Percentiles rank a stretch among this genome's conserved stretches.
phyloP scores from a whole-genome alignment of 345 rosid species.

The Ricinus communis region DNA sequence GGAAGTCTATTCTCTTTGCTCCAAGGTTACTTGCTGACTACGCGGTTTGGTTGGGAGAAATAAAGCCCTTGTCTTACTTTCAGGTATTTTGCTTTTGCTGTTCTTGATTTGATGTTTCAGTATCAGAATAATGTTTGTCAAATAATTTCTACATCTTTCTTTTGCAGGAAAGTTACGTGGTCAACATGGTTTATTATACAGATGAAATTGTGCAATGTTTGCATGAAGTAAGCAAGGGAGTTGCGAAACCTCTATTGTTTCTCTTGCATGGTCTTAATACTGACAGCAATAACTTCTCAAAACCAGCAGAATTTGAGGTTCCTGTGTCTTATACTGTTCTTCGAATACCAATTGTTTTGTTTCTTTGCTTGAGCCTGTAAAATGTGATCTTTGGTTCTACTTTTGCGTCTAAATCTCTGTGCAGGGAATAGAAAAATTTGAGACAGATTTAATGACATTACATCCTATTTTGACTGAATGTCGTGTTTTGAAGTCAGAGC shows the following conservation, averaged over 20 bases:
- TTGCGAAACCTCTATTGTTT: slow-evolving; percentile 62
- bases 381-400: background rate
- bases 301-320: slow-evolving; percentile 87
- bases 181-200: slow-evolving; percentile 54
- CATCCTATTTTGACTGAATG: slow-evolving; percentile 95
- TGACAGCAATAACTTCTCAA: slow-evolving; percentile 76
- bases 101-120: slow-evolving; percentile 12
- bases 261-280: slow-evolving; percentile 87
- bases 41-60: slow-evolving; percentile 93
- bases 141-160: slow-evolving; percentile 16
- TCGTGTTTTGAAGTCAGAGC: slow-evolving; percentile 73
- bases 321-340: slow-evolving; percentile 20
- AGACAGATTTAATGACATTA: slow-evolving; percentile 62
- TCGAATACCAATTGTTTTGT: background rate
- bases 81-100: slow-evolving; percentile 43
- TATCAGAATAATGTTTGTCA: background rate
- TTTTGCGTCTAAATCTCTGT: slow-evolving; percentile 12
- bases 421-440: slow-evolving; percentile 76
- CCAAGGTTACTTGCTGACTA: slow-evolving; percentile 80
- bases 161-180: slow-evolving; percentile 76
- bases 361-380: background rate
- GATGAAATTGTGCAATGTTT: slow-evolving; percentile 71
- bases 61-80: slow-evolving; percentile 59
- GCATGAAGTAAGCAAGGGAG: slow-evolving; percentile 47
- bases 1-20: slow-evolving; percentile 74